Evolutionary conservation across 108 stramenopile species (phyloP), one percentile per base, ranked within the genome.

Genomic region (Nitzschia inconspicua): DNA sequence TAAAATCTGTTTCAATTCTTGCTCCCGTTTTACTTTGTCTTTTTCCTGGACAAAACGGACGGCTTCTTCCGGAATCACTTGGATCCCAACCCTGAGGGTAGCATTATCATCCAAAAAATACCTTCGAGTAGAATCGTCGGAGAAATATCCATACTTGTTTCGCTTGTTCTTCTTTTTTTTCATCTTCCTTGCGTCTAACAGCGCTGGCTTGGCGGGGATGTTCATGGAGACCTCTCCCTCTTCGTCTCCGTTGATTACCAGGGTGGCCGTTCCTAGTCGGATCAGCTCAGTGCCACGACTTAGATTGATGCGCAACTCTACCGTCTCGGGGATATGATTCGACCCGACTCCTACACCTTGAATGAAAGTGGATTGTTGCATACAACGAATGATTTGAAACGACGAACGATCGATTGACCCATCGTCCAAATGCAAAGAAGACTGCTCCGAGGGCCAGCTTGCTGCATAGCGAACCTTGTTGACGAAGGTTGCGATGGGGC

Each of bases 241-340:
- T 55, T 79, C 78, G 50, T 79, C 72, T 1, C 78, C 78, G 31
- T 55, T 65, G 32, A 79, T 69, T 0, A 73, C 78, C 36, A 79
- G 26, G 11, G 63, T 43, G 2, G 82, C 75, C 9, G 48, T 53
- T 20, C 82, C 82, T n/a, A 83, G 47, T 5, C 66, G 71, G 41
- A 79, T 62, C 3, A 76, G 68, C 30, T 83, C 82, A 25, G 57
- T 74, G 2, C 78, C 78, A 31, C 68, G 42, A 14, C 60, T 66
- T 13, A 73, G 28, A 36, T 60, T 65, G 28, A 79, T 64, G 9
- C 50, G 20, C 6, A 79, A 32, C 31, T 79, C 65, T 1, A 79
- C 23, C 3, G 72, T 73, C 27, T 79, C 68, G 22, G 52, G 68
- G 11, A 69, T 46, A 44, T 63, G 66, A 16, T 61, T 77, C 18